Base-by-base conservation (phyloP, 1,139 yeast genomes). In the Protomyces macrosporus region DNA sequence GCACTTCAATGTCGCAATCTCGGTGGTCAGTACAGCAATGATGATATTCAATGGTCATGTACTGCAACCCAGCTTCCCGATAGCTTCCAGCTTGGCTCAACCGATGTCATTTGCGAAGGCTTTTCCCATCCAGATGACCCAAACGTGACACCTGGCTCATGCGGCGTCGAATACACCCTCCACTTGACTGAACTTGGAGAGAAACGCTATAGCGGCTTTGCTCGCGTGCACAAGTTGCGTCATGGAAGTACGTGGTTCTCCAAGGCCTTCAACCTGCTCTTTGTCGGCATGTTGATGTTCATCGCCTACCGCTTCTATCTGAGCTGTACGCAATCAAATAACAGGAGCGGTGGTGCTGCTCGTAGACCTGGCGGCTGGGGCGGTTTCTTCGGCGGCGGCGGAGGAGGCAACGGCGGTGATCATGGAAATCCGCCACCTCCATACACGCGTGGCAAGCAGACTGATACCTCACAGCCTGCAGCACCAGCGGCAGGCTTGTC, bases 151-250 rank as follows among this genome's bases (percentile, higher is more conserved):
- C 40, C 45, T 14, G 63, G 63, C 7, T 45, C 56, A 16, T 59
- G 63, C 50, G 48, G 45, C 14, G 37, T 39, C n/a, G 63, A 59
- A 39, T 59, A 59, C 34, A 51, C 56, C 3, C 63, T 59, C 16
- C 51, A 52, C 16, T 39, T 59, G 39, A 55, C 63, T 36, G 56
- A 62, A 37, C 32, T 48, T 34, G 65, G 62, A 14, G 42, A 36
- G 53, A 16, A 75, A 75, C 67, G 85, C 82, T 68, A 73, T 72
- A 62, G 87, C 32, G 48, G 48, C 32, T 42, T 42, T 42, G 84
- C 48, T 6, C 48, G 48, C 48, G 32, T 42, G 3, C 48, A 42
- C 32, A 42, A 16, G 30, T 16, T 42, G 48, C 48, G 48, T n/a
- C 48, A 42, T 16, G 48, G 48, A 32, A 14, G 30, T 14, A 42